Percentiles rank a stretch among this genome's conserved stretches.
Conservation (phyloP, 1,284 basidiomycete genomes). For the Schizophyllum commune region DNA sequence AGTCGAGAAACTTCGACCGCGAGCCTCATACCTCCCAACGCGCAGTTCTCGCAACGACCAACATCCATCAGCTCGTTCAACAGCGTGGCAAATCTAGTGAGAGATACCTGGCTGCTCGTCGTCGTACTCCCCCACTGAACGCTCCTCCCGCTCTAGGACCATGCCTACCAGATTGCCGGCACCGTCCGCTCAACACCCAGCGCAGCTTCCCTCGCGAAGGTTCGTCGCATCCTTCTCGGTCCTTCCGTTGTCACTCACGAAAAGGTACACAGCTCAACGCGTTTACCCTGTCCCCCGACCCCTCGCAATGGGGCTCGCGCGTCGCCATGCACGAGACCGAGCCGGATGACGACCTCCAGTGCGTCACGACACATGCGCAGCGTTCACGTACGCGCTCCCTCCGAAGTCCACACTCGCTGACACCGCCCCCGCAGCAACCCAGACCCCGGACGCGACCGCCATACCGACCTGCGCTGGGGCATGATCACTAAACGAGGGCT, state of each 20-base stretch:
- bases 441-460: conserved; percentile 20
- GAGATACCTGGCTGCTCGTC: not conserved
- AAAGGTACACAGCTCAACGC: not conserved
- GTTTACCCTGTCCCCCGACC: conserved; percentile 47
- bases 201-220: not conserved
- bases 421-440: conserved; percentile 27
- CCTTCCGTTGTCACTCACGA: not conserved
- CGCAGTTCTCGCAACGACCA: not conserved
- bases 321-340: conserved; percentile 40
- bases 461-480: conserved; percentile 20
- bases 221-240: not conserved
- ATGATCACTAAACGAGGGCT: conserved; percentile 44
- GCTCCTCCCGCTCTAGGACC: not conserved
- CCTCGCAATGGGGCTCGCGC: conserved; percentile 44
- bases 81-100: not conserved
- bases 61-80: not conserved
- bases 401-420: not conserved
- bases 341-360: conserved; percentile 47
- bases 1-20: not conserved
- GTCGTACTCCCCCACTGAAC: not conserved
- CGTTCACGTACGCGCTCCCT: not conserved
- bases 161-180: not conserved
- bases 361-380: not conserved
- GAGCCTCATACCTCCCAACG: not conserved
- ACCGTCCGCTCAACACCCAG: not conserved